phyloP scores from a whole-genome alignment of 2,329 filamentous ascomycete species.

The Fusarium sp. region DNA sequence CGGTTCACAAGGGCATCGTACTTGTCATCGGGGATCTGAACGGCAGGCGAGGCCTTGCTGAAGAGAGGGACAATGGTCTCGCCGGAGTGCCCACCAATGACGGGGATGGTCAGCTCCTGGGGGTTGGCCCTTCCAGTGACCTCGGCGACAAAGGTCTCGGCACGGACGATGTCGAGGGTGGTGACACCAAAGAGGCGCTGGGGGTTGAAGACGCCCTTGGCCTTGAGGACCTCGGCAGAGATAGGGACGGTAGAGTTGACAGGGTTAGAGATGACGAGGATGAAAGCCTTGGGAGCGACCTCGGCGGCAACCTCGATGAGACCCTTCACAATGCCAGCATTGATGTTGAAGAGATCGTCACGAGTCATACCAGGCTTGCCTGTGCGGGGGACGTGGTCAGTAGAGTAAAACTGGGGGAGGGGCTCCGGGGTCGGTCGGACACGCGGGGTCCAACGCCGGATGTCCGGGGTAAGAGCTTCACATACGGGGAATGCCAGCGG shows the following conservation, averaged over 20 bases:
- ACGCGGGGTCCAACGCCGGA: constrained; percentile 30
- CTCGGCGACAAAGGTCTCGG: constrained; percentile 94
- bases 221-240: constrained; percentile 95
- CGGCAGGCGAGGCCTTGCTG: constrained; percentile 85
- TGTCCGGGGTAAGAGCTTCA: constrained; percentile 46
- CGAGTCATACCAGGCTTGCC: constrained; percentile 99
- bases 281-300: constrained; percentile 90
- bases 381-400: constrained; percentile 55
- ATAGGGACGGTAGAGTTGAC: constrained; percentile 99
- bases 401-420: constrained; percentile 32
- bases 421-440: constrained; percentile 35
- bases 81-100: constrained; percentile 96
- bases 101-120: constrained; percentile 85
- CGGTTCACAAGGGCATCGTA: constrained; percentile 92
- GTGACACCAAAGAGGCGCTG: constrained; percentile 98
- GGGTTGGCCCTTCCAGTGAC: constrained; percentile 86
- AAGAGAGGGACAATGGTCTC: constrained; percentile 98
- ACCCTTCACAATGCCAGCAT: constrained; percentile 96
- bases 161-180: constrained; percentile 97
- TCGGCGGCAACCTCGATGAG: constrained; percentile 90
- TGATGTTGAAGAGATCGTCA: constrained; percentile 99
- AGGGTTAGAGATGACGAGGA: constrained; percentile 98
- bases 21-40: constrained; percentile 88
- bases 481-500: constrained; percentile 96
- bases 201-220: constrained; percentile 91